Evolutionary conservation across 2,329 filamentous ascomycete genomes (phyloP).

Genomic region (Trematosphaeria pertusa): DNA sequence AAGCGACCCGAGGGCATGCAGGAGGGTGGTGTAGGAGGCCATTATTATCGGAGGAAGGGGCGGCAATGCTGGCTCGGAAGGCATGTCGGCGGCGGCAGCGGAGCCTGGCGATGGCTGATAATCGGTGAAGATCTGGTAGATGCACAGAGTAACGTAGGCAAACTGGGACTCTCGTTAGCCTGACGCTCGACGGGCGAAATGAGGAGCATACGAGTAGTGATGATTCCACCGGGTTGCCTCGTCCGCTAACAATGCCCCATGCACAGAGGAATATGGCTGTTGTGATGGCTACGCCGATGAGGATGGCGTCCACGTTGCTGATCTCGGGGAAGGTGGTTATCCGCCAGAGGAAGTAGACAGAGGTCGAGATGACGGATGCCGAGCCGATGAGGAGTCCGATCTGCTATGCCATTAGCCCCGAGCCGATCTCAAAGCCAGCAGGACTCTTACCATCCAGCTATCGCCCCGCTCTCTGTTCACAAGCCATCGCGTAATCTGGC

Average conservation of each 20-base stretch:
- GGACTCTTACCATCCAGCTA: slow-evolving; percentile 84
- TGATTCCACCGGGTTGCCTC: slow-evolving; percentile 94
- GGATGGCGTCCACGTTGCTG: slow-evolving; percentile 86
- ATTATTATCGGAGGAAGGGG: slow-evolving; percentile 98
- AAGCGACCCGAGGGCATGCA: slow-evolving; percentile 83
- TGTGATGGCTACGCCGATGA: slow-evolving; percentile 92
- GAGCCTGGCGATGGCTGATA: slow-evolving; percentile 78
- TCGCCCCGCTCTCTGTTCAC: slow-evolving; percentile 93
- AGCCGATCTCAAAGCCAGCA: not conserved
- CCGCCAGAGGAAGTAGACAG: slow-evolving; percentile 95
- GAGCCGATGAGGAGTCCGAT: slow-evolving; percentile 88
- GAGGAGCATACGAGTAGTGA: slow-evolving; percentile 69
- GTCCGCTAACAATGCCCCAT: slow-evolving; percentile 91
- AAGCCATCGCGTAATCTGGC: slow-evolving; percentile 92
- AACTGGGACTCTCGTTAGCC: slow-evolving; percentile 61
- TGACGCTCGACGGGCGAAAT: not conserved
- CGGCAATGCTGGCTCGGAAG: slow-evolving; percentile 83
- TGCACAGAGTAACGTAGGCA: slow-evolving; percentile 96
- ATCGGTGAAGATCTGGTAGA: slow-evolving; percentile 99
- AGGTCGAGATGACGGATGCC: slow-evolving; percentile 89
- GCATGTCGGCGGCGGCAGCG: slow-evolving; percentile 59
- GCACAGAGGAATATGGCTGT: slow-evolving; percentile 91
- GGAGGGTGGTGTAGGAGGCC: slow-evolving; percentile 92
- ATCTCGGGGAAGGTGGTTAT: slow-evolving; percentile 94
- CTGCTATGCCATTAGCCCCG: slow-evolving; percentile 58